Conservation (phyloP, 2,329 filamentous ascomycete genomes). For the Cladosporium sp. region DNA sequence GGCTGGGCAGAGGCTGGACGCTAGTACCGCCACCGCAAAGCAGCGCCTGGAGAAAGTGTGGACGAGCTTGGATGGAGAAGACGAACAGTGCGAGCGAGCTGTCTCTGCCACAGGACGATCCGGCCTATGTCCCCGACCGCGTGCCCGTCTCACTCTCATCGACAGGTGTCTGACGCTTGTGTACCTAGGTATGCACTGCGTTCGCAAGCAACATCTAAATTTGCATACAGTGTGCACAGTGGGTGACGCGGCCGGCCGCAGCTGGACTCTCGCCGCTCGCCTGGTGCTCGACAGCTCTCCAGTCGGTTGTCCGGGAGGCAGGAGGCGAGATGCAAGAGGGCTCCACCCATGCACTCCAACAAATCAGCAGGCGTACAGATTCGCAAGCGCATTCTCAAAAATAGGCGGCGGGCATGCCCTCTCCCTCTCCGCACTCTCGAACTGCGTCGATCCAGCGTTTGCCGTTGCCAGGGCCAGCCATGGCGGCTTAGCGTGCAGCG, state of each 20-base stretch:
- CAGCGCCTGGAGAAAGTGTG: background rate
- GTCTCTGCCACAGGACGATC: background rate
- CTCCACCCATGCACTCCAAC: conserved; percentile 1
- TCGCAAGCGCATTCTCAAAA: background rate
- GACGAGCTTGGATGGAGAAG: background rate
- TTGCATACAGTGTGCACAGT: background rate
- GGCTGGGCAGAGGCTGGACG: background rate
- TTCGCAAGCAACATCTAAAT: background rate
- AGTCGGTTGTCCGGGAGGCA: conserved; percentile 1
- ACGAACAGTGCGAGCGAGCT: conserved; percentile 1
- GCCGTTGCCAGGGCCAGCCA: conserved; percentile 4
- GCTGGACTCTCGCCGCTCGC: conserved; percentile 1
- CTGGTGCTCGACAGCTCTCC: background rate
- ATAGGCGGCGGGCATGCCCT: background rate
- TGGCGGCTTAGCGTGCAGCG: background rate
- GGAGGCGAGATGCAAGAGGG: background rate
- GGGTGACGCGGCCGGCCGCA: conserved; percentile 2
- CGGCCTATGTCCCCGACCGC: background rate
- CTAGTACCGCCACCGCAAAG: background rate
- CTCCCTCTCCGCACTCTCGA: background rate
- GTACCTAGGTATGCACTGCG: background rate
- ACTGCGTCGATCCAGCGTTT: background rate
- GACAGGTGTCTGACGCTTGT: too few species aligned
- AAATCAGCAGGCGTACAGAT: background rate
- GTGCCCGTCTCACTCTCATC: background rate